Conservation (phyloP, 768 basidiomycete species). For the Holtermanniella nyarrowii region DNA sequence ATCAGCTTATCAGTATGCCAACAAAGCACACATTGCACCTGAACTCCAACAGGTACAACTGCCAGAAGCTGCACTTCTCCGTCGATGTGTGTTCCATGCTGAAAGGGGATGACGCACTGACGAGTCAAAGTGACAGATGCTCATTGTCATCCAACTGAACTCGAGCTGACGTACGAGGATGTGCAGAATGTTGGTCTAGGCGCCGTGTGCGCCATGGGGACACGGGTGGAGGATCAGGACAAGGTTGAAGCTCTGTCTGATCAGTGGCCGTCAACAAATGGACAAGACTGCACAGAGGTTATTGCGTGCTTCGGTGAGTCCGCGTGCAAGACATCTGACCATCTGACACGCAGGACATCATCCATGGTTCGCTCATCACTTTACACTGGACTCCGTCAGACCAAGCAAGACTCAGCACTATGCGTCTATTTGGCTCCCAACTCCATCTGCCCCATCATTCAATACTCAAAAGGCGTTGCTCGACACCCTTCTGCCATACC, state of each 20-base stretch:
- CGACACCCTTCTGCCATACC: slow-evolving; percentile 49
- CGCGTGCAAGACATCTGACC: background rate
- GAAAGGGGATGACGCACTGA: background rate
- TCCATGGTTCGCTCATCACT: slow-evolving; percentile 83
- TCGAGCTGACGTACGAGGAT: slow-evolving; percentile 45
- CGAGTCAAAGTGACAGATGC: slow-evolving; percentile 55
- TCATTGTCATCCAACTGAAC: slow-evolving; percentile 88
- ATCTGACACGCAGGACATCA: slow-evolving; percentile 58
- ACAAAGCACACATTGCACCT: background rate
- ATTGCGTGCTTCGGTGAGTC: slow-evolving; percentile 79
- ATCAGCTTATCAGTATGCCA: background rate
- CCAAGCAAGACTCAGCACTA: slow-evolving; percentile 66
- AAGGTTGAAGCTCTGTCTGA: slow-evolving; percentile 58
- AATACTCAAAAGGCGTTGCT: slow-evolving; percentile 44
- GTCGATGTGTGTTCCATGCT: background rate
- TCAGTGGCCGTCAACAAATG: slow-evolving; percentile 48
- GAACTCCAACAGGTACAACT: background rate
- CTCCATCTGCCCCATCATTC: slow-evolving; percentile 15
- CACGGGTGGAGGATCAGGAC: slow-evolving; percentile 52
- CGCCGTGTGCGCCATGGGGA: slow-evolving; percentile 67
- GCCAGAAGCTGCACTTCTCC: background rate
- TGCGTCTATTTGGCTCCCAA: slow-evolving; percentile 53
- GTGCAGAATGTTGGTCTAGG: slow-evolving; percentile 54
- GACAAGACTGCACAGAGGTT: slow-evolving; percentile 33
- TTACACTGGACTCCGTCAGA: slow-evolving; percentile 46